These are phyloP conservation scores for Sarocladium oryzae DNA, from an alignment of 2,329 filamentous ascomycete species.

Conservation along the genomic window DNA sequence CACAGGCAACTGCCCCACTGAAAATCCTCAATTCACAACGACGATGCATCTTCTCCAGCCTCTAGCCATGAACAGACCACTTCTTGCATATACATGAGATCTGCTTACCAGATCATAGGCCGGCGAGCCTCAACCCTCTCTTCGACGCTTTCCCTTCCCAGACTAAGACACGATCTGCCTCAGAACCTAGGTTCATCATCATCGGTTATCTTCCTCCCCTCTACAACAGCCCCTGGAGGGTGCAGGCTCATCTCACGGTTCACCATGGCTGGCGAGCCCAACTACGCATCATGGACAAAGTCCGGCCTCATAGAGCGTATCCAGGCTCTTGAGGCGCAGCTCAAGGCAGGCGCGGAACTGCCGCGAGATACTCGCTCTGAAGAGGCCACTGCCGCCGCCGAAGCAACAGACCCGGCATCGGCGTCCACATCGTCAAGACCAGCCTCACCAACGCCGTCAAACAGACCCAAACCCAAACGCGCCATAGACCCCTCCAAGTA, in stretches of 20 bases:
- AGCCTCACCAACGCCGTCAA: slow-evolving; percentile 14
- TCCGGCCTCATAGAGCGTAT: slow-evolving; percentile 63
- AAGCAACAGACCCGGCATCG: slow-evolving; percentile 2
- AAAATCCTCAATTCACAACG: slow-evolving; percentile 4
- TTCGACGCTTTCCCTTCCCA: neutral
- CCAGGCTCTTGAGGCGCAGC: slow-evolving; percentile 57
- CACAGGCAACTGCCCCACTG: neutral
- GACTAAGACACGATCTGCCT: neutral
- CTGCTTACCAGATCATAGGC: neutral
- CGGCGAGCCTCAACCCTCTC: neutral
- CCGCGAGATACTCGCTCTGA: neutral
- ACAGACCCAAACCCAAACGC: slow-evolving; percentile 37
- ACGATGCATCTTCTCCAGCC: neutral
- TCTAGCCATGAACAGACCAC: neutral
- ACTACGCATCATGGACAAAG: slow-evolving; percentile 63
- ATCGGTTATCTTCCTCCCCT: slow-evolving; percentile 4
- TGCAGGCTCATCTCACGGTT: slow-evolving; percentile 9
- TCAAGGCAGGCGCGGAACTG: slow-evolving; percentile 32
- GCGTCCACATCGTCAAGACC: slow-evolving; percentile 12
- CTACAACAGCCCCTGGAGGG: neutral
- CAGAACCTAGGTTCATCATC: neutral
- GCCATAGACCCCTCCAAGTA: slow-evolving; percentile 76
- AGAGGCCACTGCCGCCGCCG: neutral
- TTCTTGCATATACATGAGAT: neutral
- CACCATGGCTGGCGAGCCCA: slow-evolving; percentile 25